Base-by-base conservation (phyloP, 139 green algal genomes). In the Nannochloris sp. region DNA sequence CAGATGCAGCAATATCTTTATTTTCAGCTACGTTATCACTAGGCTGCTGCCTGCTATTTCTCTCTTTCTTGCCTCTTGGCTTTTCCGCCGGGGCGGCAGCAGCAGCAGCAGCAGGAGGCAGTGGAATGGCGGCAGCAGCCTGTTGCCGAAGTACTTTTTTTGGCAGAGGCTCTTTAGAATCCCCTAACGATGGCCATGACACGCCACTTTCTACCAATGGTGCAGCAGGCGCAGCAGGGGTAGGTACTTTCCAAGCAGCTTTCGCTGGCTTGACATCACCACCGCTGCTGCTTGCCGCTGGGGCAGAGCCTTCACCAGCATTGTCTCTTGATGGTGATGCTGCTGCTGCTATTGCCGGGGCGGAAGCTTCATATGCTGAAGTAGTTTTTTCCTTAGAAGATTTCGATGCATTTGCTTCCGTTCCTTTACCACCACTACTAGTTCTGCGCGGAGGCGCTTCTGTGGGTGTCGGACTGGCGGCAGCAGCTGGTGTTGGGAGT, bases 101-200 rank as follows among this genome's bases (percentile, higher is more conserved):
- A 37, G 64, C 15, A 39, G 37, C 14, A 56, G 29, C 30, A 56
- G 44, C 36, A 60, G 33, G 15, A 8, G 29, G 24, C 30, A 30
- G 32, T 44, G 42, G 4, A 48, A 13, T 6, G 15, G 63, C 5
- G 25, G 67, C 72, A 46, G 42, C 62, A 62, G 58, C 42, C 33
- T 61, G 45, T 61, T 54, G 51, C 42, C 46, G 48, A 33, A 61
- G 42, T 71, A 87, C 77, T 39, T 84, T 83, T 74, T 90, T 90
- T 37, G 80, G 77, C 3, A 75, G 32, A 3, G 80, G 79, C 54
- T 89, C 74, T 59, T 94, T 94, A 4, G 85, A 79, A 60, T 91
- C 87, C 0, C 76, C 88, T 31, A 95, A 71, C 0, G 84, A 83
- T 0, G 88, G 87, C 88, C 88, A 95, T n/a, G 63, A 54, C 2